These are phyloP conservation scores for Fusarium piperis DNA, from an alignment of 2,329 filamentous ascomycete species.

Conservation along the genomic window DNA sequence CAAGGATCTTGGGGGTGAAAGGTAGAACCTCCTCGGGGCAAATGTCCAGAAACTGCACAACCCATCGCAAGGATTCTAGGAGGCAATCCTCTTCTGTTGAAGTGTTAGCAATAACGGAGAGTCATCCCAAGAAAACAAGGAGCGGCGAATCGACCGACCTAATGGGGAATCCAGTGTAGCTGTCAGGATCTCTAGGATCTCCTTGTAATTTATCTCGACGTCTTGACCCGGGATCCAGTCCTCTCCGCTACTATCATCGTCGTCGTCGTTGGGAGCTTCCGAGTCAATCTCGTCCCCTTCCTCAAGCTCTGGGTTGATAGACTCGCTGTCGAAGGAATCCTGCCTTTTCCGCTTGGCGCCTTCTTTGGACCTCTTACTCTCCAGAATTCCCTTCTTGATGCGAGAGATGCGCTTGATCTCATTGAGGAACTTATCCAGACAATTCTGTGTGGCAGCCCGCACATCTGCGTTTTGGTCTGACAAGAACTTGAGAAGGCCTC, in stretches of 20 bases:
- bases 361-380: constrained; percentile 78
- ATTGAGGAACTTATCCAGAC: constrained; percentile 87
- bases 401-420: constrained; percentile 96
- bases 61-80: constrained; percentile 91
- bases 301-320: constrained; percentile 66
- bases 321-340: constrained; percentile 74
- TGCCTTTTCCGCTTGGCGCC: constrained; percentile 76
- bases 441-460: constrained; percentile 89
- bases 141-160: constrained; percentile 60
- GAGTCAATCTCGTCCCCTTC: constrained; percentile 70
- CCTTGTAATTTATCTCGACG: constrained; percentile 91
- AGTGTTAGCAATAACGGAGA: constrained; percentile 18
- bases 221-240: constrained; percentile 99
- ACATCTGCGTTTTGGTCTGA: constrained; percentile 93
- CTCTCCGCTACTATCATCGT: constrained; percentile 75
- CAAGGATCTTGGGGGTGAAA: constrained; percentile 91
- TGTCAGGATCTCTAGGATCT: constrained; percentile 91
- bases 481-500: constrained; percentile 88
- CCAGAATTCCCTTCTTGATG: constrained; percentile 90
- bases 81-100: constrained; percentile 85
- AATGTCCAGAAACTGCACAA: constrained; percentile 96
- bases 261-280: constrained; percentile 65
- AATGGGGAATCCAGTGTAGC: constrained; percentile 85
- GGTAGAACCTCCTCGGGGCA: constrained; percentile 95
- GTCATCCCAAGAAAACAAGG: no score